phyloP scores from a whole-genome alignment of 164 flowering plant species.

The Berberis vulgaris region DNA sequence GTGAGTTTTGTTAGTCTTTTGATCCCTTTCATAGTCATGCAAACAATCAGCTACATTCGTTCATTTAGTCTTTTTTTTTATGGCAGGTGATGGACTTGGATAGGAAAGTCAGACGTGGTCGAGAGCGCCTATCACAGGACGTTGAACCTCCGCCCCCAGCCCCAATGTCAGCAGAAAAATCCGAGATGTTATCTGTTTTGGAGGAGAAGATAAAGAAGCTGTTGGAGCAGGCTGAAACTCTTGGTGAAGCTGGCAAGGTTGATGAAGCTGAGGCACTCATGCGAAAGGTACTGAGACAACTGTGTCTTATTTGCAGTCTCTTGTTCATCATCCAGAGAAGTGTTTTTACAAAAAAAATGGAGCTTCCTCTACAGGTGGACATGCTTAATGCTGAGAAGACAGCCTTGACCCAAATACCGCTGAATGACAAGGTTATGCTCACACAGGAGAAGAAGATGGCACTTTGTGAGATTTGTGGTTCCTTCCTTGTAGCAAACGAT shows the following conservation, averaged over 20 bases:
- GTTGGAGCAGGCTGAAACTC: constrained; percentile 90
- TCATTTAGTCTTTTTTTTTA: neutral
- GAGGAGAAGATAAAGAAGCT: constrained; percentile 95
- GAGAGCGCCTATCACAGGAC: constrained; percentile 87
- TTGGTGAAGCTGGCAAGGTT: constrained; percentile 98
- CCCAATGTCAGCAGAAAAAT: constrained; percentile 67
- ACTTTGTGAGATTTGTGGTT: constrained; percentile 90
- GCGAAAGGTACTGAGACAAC: constrained; percentile 59
- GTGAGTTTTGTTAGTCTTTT: constrained; percentile 29
- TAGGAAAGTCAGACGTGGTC: constrained; percentile 88
- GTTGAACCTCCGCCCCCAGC: constrained; percentile 64
- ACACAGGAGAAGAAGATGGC: constrained; percentile 99
- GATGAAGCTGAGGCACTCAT: constrained; percentile 99
- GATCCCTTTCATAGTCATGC: neutral
- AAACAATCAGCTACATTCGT: no score
- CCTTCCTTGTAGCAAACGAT: constrained; percentile 96
- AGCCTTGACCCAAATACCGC: constrained; percentile 45
- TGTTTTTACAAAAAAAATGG: neutral
- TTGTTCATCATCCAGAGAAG: neutral
- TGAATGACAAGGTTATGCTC: constrained; percentile 50
- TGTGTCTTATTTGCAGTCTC: neutral
- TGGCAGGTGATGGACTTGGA: constrained; percentile 87
- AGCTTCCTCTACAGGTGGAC: constrained; percentile 55
- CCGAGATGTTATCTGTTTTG: constrained; percentile 76
- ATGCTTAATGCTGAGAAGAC: constrained; percentile 73